These are phyloP conservation scores for Rhizopogon sp. DNA, from an alignment of 768 basidiomycete genomes.

Conservation along the genomic window DNA sequence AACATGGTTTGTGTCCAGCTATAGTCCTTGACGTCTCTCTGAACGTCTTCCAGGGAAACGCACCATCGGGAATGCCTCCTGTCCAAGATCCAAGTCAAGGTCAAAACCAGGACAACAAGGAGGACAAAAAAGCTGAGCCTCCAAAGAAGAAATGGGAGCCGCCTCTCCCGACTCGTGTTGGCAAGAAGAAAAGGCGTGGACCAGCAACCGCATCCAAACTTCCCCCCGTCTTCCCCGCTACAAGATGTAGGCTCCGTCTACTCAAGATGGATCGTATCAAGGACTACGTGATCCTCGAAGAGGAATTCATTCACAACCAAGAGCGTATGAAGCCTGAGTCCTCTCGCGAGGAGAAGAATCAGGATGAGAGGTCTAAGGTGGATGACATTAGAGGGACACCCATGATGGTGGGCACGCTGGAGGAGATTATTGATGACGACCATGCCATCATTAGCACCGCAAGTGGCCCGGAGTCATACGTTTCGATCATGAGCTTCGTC, in stretches of 20 bases:
- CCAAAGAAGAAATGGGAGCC: conserved; percentile 98
- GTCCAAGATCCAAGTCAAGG: conserved; percentile 43
- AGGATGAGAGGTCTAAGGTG: conserved; percentile 89
- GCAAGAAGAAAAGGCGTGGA: conserved; percentile 94
- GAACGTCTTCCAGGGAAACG: conserved; percentile 56
- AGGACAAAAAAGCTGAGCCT: conserved; percentile 42
- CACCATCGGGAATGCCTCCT: conserved; percentile 55
- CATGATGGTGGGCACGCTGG: conserved; percentile 97
- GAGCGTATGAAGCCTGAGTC: conserved; percentile 85
- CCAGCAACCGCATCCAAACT: conserved; percentile 88
- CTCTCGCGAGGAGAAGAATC: conserved; percentile 89
- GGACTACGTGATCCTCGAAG: conserved; percentile 93
- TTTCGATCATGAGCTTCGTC: conserved; percentile 95
- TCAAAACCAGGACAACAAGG: conserved; percentile 43
- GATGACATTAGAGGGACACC: conserved; percentile 94
- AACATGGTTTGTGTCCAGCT: conserved; percentile 18
- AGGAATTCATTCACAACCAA: conserved; percentile 92
- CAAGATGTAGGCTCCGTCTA: conserved; percentile 90
- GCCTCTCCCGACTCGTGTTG: conserved; percentile 92
- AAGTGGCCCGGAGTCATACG: conserved; percentile 94
- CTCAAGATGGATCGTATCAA: conserved; percentile 98
- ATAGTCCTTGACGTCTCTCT: neutral
- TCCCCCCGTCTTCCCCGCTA: conserved; percentile 89
- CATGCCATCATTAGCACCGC: conserved; percentile 98
- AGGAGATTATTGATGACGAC: conserved; percentile 97